Evolutionary conservation across 371 early-diverging fungal species (phyloP), one percentile per base, ranked within the genome.

Genomic region (Parasitella parasitica): DNA sequence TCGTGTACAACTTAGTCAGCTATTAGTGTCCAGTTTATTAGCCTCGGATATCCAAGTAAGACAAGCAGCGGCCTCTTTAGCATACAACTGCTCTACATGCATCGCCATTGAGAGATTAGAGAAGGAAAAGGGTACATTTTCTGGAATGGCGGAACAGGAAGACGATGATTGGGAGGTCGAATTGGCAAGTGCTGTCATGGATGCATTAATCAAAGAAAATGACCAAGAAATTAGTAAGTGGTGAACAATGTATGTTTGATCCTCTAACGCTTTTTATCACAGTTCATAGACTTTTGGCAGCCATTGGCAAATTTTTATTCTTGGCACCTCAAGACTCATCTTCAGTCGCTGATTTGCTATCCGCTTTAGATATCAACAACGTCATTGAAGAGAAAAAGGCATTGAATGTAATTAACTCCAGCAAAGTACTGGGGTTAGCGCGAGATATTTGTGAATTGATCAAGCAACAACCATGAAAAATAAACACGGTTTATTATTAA

Each of bases 101-200:
- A 61, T 86, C 13, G 78, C 83, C 3, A 61, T 59, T 18, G 81
- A 81, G 39, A 73, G 78, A n/a, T 41, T 72, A 1, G 65, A 72
- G 4, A 77, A 78, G 24, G 69, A 81, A 37, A 71, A 72, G 16
- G 78, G 81, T 4, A 75, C 73, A 20, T 57, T 74, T 20, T 34
- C 51, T 3, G 76, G 76, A n/a, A 69, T 69, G 51, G 64, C 77
- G n/a, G 74, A 73, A 13, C 75, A 77, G 57, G 76, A 80, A 18
- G 86, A 86, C 57, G 89, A 87, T 62, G 90, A 89, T 49, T 91
- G 91, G 91, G 71, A 77, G 26, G 73, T 81, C 12, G 89, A 89
- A 57, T 61, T 88, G 35, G 71, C 84, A 8, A 88, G 89, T 38
- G 91, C 89, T 0, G 72, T 88, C 18, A 67, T 78, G 15, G 81